Conservation (phyloP, 345 rosid species). For the Firmiana major region DNA sequence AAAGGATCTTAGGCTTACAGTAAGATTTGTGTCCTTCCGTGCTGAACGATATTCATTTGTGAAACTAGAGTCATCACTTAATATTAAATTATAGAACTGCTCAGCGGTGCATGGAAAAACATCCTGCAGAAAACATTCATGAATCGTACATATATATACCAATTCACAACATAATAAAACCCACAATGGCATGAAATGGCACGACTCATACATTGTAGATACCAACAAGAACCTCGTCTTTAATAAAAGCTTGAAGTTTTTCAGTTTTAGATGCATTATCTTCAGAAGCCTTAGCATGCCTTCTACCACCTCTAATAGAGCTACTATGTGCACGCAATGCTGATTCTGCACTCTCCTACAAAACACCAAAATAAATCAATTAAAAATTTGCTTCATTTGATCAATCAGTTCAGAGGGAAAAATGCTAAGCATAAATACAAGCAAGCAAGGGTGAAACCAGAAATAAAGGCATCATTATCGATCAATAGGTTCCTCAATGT, state of each 20-base stretch:
- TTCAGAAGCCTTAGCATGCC: slow-evolving; percentile 40
- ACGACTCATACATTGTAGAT: slow-evolving; percentile 54
- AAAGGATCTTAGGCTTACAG: slow-evolving; percentile 42
- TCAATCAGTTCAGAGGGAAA: not conserved
- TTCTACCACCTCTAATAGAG: slow-evolving; percentile 59
- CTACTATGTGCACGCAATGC: slow-evolving; percentile 93
- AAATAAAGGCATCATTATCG: not conserved
- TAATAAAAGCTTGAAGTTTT: slow-evolving; percentile 64
- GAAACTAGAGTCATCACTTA: slow-evolving; percentile 66
- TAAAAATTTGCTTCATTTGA: not conserved
- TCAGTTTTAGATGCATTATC: slow-evolving; percentile 46
- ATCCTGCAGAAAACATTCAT: slow-evolving; percentile 47
- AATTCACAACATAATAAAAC: slow-evolving; percentile 4
- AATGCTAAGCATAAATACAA: not conserved
- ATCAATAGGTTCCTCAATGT: not conserved
- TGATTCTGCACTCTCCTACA: slow-evolving; percentile 82
- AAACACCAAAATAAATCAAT: slow-evolving; percentile 19
- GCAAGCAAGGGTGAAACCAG: not conserved
- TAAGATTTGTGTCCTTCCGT: slow-evolving; percentile 77
- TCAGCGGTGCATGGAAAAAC: slow-evolving; percentile 73
- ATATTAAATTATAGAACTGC: slow-evolving; percentile 52
- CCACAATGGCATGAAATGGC: slow-evolving; percentile 11
- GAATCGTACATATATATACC: slow-evolving; percentile 12
- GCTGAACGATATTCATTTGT: slow-evolving; percentile 58
- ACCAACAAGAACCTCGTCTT: slow-evolving; percentile 80